Evolutionary conservation across 176 grass and related monocot genomes (phyloP), one percentile per base, ranked within the genome.

Genomic region (Avena insularis): DNA sequence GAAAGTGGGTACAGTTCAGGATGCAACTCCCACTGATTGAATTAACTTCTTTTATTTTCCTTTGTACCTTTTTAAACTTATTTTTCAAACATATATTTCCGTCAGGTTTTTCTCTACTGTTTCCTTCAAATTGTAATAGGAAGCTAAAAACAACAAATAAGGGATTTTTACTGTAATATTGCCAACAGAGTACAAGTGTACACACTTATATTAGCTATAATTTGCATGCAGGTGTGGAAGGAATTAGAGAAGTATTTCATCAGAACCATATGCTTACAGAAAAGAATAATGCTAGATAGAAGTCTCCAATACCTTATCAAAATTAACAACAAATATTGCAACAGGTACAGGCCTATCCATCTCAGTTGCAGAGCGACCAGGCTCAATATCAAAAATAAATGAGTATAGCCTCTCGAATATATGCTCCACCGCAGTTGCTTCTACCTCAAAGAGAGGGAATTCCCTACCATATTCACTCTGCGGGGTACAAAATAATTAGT

Each of bases 401-500:
- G 93, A 96, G 77, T 99, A 96, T 49, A 99, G 87, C 87, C 71
- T 93, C 85, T 96, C 68, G 70, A 99, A 99, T 88, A 93, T 88
- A 68, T 90, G 92, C 29, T 99, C 97, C 45, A 96, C 90, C 7
- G 20, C 40, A 51, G 92, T 96, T 43, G 97, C 97, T 81, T 99
- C 97, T 80, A 99, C 85, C 86, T 99, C 97, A 90, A 93, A 99
- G 23, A 99, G 89, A 84, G 97, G 91, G n/a, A 99, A 72, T 75
- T 99, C 90, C 78, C 90, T 91, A 65, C 97, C 97, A 86, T 96
- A 99, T 84, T 99, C 97, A 79, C 86, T 99, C 97, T 99, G 89
- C 9, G 48, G 83, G 58, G 61, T 23, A 82, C 35, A 89, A 81
- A 85, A 64, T 64, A 85, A 16, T 87, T 77, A 92, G 67, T 56